Conservation (phyloP, 371 early-diverging fungal species). For the Zychaea mexicana region DNA sequence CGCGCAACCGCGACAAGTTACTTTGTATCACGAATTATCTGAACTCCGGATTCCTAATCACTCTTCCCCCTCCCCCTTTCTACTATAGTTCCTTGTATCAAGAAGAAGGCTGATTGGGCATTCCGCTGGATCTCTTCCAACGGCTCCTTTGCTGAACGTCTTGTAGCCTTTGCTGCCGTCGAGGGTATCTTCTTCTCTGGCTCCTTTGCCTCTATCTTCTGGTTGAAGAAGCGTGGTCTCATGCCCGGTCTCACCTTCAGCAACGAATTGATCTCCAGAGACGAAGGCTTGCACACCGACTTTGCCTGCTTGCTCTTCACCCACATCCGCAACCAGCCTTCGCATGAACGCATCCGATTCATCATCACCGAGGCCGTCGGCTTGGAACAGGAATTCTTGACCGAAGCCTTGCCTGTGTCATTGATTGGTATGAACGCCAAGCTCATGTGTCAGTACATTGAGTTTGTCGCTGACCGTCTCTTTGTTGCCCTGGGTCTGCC, state of each 20-base stretch:
- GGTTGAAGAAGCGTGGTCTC: slow-evolving; percentile 99
- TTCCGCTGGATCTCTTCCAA: slow-evolving; percentile 94
- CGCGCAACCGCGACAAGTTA: background rate
- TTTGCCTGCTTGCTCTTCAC: slow-evolving; percentile 98
- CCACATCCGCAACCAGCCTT: slow-evolving; percentile 83
- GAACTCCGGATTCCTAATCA: slow-evolving; percentile 7
- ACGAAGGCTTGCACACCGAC: slow-evolving; percentile 99
- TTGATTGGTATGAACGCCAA: slow-evolving; percentile 99
- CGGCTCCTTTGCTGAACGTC: slow-evolving; percentile 93
- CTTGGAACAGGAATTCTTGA: slow-evolving; percentile 97
- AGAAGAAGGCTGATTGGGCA: slow-evolving; percentile 99
- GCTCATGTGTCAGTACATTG: slow-evolving; percentile 99
- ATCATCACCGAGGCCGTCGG: slow-evolving; percentile 95
- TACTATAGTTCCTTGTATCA: slow-evolving; percentile 89
- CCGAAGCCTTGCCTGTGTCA: slow-evolving; percentile 93
- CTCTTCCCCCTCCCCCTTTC: too few species aligned
- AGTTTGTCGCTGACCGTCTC: slow-evolving; percentile 99
- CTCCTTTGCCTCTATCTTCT: slow-evolving; percentile 99
- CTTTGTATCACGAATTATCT: background rate
- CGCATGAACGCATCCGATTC: slow-evolving; percentile 65
- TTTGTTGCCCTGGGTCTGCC: slow-evolving; percentile 90
- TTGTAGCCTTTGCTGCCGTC: slow-evolving; percentile 99
- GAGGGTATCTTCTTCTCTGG: slow-evolving; percentile 99
- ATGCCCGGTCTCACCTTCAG: slow-evolving; percentile 99
- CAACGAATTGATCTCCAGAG: slow-evolving; percentile 99